A percentile compares a stretch with the other conserved stretches of the same genome.
Conservation (phyloP, 2,329 filamentous ascomycete genomes). For the Hypoxylon sp. region DNA sequence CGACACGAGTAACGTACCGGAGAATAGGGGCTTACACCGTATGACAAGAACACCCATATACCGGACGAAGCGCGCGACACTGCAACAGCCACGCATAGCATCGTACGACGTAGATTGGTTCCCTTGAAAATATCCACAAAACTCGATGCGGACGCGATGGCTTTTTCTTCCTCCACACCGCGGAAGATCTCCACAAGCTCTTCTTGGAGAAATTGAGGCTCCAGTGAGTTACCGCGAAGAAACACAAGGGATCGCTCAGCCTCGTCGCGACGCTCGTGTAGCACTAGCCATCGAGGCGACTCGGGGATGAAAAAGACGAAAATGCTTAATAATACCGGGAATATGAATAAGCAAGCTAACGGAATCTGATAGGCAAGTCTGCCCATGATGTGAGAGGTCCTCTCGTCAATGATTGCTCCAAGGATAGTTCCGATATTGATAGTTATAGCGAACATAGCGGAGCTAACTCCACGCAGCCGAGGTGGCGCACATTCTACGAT, state of each 20-base stretch:
- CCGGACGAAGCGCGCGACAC: conserved; percentile 50
- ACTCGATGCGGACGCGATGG: conserved; percentile 30
- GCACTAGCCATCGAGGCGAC: conserved; percentile 53
- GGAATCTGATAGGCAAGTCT: conserved; percentile 43
- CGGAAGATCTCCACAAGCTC: conserved; percentile 47
- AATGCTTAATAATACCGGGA: conserved; percentile 36
- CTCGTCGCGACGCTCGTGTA: conserved; percentile 50
- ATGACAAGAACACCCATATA: conserved; percentile 51
- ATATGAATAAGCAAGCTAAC: conserved; percentile 41
- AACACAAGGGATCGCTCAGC: conserved; percentile 47
- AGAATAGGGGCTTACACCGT: conserved; percentile 43
- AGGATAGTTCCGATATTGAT: conserved; percentile 40
- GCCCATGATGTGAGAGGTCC: conserved; percentile 39
- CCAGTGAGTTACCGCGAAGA: conserved; percentile 46
- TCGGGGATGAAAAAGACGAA: conserved; percentile 49
- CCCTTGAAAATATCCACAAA: conserved; percentile 48
- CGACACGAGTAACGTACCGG: conserved; percentile 16
- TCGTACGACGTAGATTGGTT: conserved; percentile 46
- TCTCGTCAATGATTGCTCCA: conserved; percentile 38
- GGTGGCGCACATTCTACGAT: conserved; percentile 49
- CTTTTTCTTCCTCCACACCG: conserved; percentile 48
- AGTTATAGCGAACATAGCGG: conserved; percentile 38
- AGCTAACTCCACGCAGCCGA: conserved; percentile 34
- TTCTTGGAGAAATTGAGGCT: conserved; percentile 42
- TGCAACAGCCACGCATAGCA: conserved; percentile 44